These are phyloP conservation scores for Phaffia tasmanica DNA, from an alignment of 768 basidiomycete species.

Conservation along the genomic window DNA sequence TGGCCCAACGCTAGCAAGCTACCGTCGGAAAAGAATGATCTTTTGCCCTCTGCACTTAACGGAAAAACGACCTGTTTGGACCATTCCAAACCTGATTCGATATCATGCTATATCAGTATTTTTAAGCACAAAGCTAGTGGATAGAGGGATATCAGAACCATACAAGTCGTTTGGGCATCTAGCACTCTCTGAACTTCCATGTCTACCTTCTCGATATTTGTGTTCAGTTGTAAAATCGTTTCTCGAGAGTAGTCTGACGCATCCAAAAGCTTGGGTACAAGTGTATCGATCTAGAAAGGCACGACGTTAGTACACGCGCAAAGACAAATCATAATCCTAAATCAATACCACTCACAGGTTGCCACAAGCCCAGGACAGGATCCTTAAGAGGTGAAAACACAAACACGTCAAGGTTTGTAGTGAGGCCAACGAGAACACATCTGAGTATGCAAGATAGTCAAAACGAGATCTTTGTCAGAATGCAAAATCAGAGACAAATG, in stretches of 20 bases:
- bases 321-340: too few relatives aligned
- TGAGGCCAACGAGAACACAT: conserved; percentile 1
- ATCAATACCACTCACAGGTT: neutral
- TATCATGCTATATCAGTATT: too few relatives aligned
- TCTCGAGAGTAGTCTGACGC: conserved; percentile 3
- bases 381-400: conserved; percentile 7
- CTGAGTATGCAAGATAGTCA: neutral
- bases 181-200: conserved; percentile 11
- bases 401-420: conserved; percentile 8
- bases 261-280: neutral
- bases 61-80: conserved; percentile 2
- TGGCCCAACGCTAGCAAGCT: conserved; percentile 17
- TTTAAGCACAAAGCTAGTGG: too few relatives aligned
- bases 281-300: neutral
- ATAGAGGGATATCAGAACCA: neutral
- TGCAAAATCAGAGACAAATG: neutral
- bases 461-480: neutral
- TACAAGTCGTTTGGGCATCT: conserved; percentile 14
- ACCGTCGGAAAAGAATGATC: neutral
- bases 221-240: too few relatives aligned
- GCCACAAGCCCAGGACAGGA: conserved; percentile 7
- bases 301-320: too few relatives aligned
- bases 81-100: conserved; percentile 5
- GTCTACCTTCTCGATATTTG: conserved; percentile 5
- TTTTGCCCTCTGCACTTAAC: conserved; percentile 1